Evolutionary conservation across 1,284 basidiomycete genomes (phyloP), one percentile per base, ranked within the genome.

Genomic region (Apiotrichum laibachii): DNA sequence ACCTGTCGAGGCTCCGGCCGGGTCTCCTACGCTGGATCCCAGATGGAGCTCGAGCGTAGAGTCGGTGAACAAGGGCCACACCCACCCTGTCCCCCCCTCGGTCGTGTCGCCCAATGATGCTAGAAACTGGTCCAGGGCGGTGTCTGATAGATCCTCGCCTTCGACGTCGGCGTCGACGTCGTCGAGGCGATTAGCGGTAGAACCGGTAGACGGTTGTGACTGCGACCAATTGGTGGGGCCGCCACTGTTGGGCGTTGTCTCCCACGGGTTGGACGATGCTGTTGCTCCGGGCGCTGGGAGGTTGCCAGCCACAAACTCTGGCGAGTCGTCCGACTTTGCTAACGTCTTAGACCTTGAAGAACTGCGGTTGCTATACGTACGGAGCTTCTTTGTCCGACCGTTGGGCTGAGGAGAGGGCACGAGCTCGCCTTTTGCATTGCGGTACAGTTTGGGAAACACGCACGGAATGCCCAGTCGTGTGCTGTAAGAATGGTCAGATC

Each of bases 361-460:
- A 7, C 3, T 21, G 22, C 6, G 26, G 22, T 8, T 18, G 13
- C 21, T 2, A 16, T 22, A 63, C 60, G 26, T 34, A 67, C 65
- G 44, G 16, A 62, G 59, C 50, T 60, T 60, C 50, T 64, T 64
- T 6, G 60, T 62, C 6, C 64, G 53, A 12, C 66, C 66, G 31
- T 67, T 67, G 1, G 66, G 66, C 42, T 67, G 66, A 8, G 66
- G 66, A 1, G 56, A 58, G 13, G 66, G 63, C 5, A 65, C 62
- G 11, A 65, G 60, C 33, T 65, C 66, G 16, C 66, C 66, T 33
- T 60, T 58, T 8, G 59, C 60, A 35, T 65, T 65, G 18, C 60
- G 55, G 33, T 65, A 61, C 9, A 67, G 56, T 50, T 65, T 63
- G 35, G 66, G 66, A 49, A 63, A 67, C 7, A 67, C 62, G 42